These are phyloP conservation scores for Collybia nuda DNA, from an alignment of 768 basidiomycete genomes.

Conservation along the genomic window DNA sequence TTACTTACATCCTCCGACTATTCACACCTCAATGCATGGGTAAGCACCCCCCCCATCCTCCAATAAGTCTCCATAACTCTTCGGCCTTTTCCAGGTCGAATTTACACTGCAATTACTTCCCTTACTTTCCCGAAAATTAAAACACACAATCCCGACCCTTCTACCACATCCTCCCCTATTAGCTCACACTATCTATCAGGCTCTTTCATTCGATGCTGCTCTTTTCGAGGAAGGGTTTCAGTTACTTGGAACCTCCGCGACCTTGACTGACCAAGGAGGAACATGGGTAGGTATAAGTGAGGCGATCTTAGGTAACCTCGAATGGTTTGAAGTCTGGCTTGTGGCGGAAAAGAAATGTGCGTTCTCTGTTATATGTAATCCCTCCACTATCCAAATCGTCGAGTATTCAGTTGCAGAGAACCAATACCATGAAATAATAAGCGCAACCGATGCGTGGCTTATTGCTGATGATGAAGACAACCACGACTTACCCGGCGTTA, in stretches of 20 bases:
- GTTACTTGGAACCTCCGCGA: conserved; percentile 50
- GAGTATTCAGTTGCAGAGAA: conserved; percentile 73
- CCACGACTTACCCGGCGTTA: conserved; percentile 21
- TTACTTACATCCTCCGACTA: conserved; percentile 67
- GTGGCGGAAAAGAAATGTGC: conserved; percentile 86
- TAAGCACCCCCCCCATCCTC: conserved; percentile 32
- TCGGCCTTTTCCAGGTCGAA: conserved; percentile 56
- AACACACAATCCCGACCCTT: conserved; percentile 69
- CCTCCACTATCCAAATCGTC: background rate
- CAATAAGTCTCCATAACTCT: conserved; percentile 2
- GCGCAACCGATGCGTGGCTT: conserved; percentile 81
- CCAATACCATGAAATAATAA: conserved; percentile 85
- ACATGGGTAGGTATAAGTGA: conserved; percentile 80
- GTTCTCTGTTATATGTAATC: conserved; percentile 25
- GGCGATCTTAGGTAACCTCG: conserved; percentile 75
- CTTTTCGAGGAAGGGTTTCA: conserved; percentile 74
- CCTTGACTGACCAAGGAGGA: conserved; percentile 19
- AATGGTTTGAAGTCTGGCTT: conserved; percentile 93
- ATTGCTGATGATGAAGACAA: conserved; percentile 55
- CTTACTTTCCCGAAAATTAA: conserved; percentile 73
- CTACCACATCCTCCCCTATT: conserved; percentile 80
- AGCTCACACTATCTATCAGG: conserved; percentile 95
- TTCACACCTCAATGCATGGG: conserved; percentile 71
- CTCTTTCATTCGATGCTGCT: conserved; percentile 82
- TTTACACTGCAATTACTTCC: conserved; percentile 81